phyloP scores from a whole-genome alignment of 176 grass and related monocot genomes.

The Echinochloa phyllopogon region DNA sequence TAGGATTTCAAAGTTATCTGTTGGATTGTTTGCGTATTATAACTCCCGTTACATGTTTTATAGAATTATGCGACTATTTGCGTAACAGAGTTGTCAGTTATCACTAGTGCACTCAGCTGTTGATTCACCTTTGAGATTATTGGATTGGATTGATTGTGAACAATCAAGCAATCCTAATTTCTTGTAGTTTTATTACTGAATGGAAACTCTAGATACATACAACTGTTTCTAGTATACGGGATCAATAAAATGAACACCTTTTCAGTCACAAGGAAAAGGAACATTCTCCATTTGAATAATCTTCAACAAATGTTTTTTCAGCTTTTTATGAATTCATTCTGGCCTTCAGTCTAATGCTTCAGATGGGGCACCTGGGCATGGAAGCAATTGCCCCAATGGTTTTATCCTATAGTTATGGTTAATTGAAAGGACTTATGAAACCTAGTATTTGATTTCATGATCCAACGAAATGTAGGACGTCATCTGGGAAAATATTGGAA shows the following conservation, averaged over 20 bases:
- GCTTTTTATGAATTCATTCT: neutral
- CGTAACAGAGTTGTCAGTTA: neutral
- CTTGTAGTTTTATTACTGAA: neutral
- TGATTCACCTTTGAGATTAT: slow-evolving; percentile 1
- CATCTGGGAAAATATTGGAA: neutral
- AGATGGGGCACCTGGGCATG: neutral
- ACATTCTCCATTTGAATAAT: neutral
- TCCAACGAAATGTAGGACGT: neutral
- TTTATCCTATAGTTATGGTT: neutral
- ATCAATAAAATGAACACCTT: neutral
- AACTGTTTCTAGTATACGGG: neutral
- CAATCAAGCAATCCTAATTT: neutral
- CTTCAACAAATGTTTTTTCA: neutral
- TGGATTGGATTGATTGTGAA: neutral
- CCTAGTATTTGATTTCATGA: neutral
- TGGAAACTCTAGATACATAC: neutral
- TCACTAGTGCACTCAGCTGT: neutral
- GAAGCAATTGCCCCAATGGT: neutral
- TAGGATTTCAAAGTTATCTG: neutral
- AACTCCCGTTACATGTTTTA: neutral
- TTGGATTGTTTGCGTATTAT: neutral
- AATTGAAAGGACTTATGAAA: neutral
- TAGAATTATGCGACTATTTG: neutral
- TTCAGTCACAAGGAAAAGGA: neutral
- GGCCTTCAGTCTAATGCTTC: slow-evolving; percentile 11